Evolutionary conservation across 2,329 filamentous ascomycete species (phyloP).

Genomic region (Anthostomella pinea): DNA sequence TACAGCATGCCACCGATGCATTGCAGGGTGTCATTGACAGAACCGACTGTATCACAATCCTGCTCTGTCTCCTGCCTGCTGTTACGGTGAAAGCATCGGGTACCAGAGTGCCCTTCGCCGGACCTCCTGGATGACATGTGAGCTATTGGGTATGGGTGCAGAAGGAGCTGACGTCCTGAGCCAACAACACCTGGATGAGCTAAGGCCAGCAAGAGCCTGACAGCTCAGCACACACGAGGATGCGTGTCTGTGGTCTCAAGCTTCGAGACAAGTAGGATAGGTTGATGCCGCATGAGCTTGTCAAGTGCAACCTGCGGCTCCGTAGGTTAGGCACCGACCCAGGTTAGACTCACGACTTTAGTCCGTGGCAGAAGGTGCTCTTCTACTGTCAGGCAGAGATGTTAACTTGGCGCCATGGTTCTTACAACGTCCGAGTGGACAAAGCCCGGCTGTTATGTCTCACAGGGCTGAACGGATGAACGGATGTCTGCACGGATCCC

Average conservation of each 20-base stretch:
- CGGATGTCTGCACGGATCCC: too few species aligned
- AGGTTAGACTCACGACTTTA: too few species aligned
- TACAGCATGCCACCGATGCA: slow-evolving; percentile 24
- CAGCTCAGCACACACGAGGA: slow-evolving; percentile 17
- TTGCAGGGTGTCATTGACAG: slow-evolving; percentile 18
- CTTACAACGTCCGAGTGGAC: too few species aligned
- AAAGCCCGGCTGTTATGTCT: too few species aligned
- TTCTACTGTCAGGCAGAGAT: too few species aligned
- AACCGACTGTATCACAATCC: slow-evolving; percentile 21
- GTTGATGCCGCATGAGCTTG: slow-evolving; percentile 18
- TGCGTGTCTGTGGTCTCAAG: slow-evolving; percentile 1
- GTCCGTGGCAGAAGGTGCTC: too few species aligned
- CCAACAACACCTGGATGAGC: too few species aligned
- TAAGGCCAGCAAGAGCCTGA: too few species aligned
- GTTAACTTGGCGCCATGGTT: too few species aligned
- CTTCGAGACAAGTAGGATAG: slow-evolving; percentile 12
- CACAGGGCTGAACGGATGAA: too few species aligned
- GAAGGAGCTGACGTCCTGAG: slow-evolving; percentile 18
- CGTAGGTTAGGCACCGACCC: too few species aligned
- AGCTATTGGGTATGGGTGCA: slow-evolving; percentile 21
- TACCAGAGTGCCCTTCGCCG: slow-evolving; percentile 2
- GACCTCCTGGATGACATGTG: slow-evolving; percentile 12
- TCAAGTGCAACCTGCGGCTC: slow-evolving; percentile 17
- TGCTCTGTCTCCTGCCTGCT: slow-evolving; percentile 12
- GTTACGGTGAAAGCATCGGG: slow-evolving; percentile 11